A percentile compares a stretch with the other conserved stretches of the same genome.
Conservation (phyloP, 352 stramenopile genomes). For the Phytophthora boehmeriae region DNA sequence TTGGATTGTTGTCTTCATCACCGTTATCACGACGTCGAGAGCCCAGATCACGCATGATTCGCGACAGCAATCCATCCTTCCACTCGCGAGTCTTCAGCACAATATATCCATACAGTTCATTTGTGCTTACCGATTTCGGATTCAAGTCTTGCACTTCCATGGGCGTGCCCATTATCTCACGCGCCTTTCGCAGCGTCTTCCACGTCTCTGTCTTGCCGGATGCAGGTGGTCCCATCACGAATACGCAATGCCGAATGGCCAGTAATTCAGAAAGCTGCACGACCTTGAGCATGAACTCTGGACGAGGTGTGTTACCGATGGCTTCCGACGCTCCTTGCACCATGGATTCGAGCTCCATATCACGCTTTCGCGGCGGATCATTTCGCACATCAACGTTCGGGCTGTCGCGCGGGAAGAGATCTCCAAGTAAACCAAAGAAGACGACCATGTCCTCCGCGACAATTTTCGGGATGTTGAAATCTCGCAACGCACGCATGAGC, state of each 20-base stretch:
- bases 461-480: constrained; percentile 98
- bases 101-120: constrained; percentile 97
- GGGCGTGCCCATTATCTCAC: constrained; percentile 86
- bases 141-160: constrained; percentile 95
- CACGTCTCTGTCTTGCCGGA: constrained; percentile 96
- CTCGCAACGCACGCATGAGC: constrained; percentile 95
- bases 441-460: constrained; percentile 95
- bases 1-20: constrained; percentile 92
- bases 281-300: constrained; percentile 93
- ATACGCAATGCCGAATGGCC: constrained; percentile 96
- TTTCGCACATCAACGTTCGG: constrained; percentile 90
- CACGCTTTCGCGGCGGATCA: constrained; percentile 91
- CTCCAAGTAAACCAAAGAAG: constrained; percentile 94
- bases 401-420: constrained; percentile 93
- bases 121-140: constrained; percentile 95
- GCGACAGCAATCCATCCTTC: constrained; percentile 95
- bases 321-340: constrained; percentile 82
- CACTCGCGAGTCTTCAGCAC: constrained; percentile 95
- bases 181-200: constrained; percentile 92
- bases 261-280: constrained; percentile 95
- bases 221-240: constrained; percentile 94
- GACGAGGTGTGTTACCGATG: constrained; percentile 80
- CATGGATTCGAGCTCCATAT: constrained; percentile 93
- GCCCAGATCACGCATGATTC: constrained; percentile 96
- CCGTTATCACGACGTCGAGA: constrained; percentile 89